Evolutionary conservation across 805 yeast species (phyloP).

Genomic region (Ogataea zsoltii): DNA sequence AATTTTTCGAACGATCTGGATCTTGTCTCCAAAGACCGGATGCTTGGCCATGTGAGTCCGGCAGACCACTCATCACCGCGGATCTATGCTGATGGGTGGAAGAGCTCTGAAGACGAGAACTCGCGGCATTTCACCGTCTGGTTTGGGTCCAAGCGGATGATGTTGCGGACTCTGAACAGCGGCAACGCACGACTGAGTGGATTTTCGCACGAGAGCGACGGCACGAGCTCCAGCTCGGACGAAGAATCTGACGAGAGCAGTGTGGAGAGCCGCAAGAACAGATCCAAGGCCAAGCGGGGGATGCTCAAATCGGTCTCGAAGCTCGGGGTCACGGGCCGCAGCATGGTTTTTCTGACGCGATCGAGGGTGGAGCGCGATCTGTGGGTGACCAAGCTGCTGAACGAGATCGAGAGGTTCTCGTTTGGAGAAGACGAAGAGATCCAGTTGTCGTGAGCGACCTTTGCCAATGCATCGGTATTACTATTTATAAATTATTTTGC

Average conservation of each 20-base stretch:
- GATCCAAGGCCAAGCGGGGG: conserved; percentile 27
- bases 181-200: conserved; percentile 9
- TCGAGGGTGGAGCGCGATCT: conserved; percentile 80
- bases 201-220: conserved; percentile 4
- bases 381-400: conserved; percentile 62
- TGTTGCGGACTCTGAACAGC: conserved; percentile 30
- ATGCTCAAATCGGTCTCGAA: conserved; percentile 47
- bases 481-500: conserved; percentile 1
- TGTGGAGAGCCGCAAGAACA: background rate
- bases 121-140: conserved; percentile 80
- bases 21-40: conserved; percentile 42
- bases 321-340: conserved; percentile 66
- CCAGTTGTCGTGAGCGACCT: conserved; percentile 16
- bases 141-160: conserved; percentile 66
- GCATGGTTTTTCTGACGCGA: conserved; percentile 75
- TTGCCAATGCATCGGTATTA: background rate
- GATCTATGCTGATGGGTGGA: conserved; percentile 81
- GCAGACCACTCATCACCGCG: conserved; percentile 67
- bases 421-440: conserved; percentile 21
- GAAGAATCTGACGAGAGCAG: conserved; percentile 5
- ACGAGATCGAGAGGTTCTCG: conserved; percentile 47
- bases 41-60: conserved; percentile 48
- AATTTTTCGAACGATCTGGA: conserved; percentile 63
- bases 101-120: conserved; percentile 74
- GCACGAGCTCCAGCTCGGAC: conserved; percentile 7